Evolutionary conservation across 176 grass and related monocot genomes (phyloP), one percentile per base, ranked within the genome.

Genomic region (Bromus sterilis): DNA sequence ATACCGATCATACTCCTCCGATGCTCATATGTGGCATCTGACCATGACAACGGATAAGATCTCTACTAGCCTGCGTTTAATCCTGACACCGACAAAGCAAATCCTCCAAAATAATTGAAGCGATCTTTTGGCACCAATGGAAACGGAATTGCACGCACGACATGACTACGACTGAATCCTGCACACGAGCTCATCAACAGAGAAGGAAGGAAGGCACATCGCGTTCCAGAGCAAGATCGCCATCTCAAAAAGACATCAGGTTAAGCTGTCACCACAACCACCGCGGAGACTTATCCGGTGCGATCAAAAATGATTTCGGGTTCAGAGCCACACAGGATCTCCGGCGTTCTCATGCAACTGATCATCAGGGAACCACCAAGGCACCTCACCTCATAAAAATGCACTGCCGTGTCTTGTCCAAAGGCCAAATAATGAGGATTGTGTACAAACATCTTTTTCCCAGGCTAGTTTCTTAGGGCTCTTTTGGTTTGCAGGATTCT

Each of bases 51-150:
- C 1, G 26, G 40, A 72, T 76, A 28, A 48, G 3, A 67, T 37
- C 5, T 57, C 44, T n/a, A 21, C 46, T 12, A n/a, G n/a, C 33
- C 39, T 41, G 15, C 21, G 18, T 9, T 53, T 25, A 63, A 71
- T 63, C 65, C 56, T 61, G 14, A 70, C 41, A 63, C 62, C 41
- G 77, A 89, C 63, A 85, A 35, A 61, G 4, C 61, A 87, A 78
- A 87, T 15, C 62, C 37, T 16, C 0, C 6, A 31, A 51, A 68
- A 81, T 71, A 85, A 85, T 85, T 24, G 32, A 80, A 16, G 18
- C 30, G 20, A 75, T 61, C 63, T 41, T 18, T 78, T 25, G 11
- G 5, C 20, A 26, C 70, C 6, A 25, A 44, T 40, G 46, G 10
- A 83, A 64, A 18, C 29, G 6, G 49, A 75, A 80, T 30, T 49